These are phyloP conservation scores for Entamoeba nuttalli DNA, from an alignment of 208 protist species.

Conservation along the genomic window DNA sequence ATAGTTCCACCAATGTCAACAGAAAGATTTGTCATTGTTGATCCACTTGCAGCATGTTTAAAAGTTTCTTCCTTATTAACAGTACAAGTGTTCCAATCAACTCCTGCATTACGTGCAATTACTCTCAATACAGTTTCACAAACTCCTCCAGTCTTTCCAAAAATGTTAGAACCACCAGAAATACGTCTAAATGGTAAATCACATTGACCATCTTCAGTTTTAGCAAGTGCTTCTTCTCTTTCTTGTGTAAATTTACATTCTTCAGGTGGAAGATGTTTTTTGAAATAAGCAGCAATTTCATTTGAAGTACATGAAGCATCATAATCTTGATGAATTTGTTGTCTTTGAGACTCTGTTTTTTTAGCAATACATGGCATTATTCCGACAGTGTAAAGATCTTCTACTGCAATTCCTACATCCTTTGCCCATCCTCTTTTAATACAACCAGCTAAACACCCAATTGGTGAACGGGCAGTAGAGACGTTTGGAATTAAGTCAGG, in stretches of 20 bases:
- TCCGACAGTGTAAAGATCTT: slow-evolving; percentile 8
- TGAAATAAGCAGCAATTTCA: slow-evolving; percentile 4
- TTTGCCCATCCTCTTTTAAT: not conserved
- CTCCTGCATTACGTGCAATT: not conserved
- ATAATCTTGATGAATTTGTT: not conserved
- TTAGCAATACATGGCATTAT: slow-evolving; percentile 31
- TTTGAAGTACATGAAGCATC: slow-evolving; percentile 1
- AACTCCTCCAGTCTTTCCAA: slow-evolving; percentile 30
- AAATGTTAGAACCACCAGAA: slow-evolving; percentile 25
- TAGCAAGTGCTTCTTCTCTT: not conserved
- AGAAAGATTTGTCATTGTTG: not conserved
- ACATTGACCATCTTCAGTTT: not conserved
- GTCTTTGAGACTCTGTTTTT: slow-evolving; percentile 1
- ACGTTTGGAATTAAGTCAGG: slow-evolving; percentile 39
- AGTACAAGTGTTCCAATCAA: not conserved
- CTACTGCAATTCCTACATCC: not conserved
- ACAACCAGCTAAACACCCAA: slow-evolving; percentile 22
- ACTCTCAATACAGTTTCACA: slow-evolving; percentile 20
- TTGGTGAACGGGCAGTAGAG: slow-evolving; percentile 30
- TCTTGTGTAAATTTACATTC: not conserved
- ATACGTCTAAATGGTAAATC: slow-evolving; percentile 28
- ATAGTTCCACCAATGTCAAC: not conserved
- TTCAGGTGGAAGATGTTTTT: not conserved
- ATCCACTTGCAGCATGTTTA: not conserved
- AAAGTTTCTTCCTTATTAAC: not conserved